phyloP scores from a whole-genome alignment of 306 rosid genomes.

The Aeschynomene evenia region DNA sequence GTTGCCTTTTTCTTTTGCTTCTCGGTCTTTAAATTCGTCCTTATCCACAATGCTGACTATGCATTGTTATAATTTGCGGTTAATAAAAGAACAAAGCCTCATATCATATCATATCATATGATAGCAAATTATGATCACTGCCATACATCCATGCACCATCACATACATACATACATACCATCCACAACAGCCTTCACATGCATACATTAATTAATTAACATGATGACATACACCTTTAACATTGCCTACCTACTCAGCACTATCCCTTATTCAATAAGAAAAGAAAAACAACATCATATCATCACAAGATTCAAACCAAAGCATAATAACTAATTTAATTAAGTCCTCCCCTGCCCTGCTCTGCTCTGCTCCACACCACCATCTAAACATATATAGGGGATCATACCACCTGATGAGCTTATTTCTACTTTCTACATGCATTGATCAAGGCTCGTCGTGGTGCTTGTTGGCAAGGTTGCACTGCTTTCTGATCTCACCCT shows the following conservation, averaged over 20 bases:
- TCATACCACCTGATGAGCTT: no score
- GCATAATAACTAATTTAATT: slow-evolving; percentile 11
- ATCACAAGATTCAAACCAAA: slow-evolving; percentile 24
- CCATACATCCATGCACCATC: slow-evolving; percentile 31
- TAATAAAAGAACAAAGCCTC: neutral
- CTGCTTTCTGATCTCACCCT: slow-evolving; percentile 91
- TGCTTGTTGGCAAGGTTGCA: slow-evolving; percentile 85
- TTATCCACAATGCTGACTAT: neutral
- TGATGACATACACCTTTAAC: neutral
- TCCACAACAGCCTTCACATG: slow-evolving; percentile 30
- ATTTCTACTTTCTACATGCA: slow-evolving; percentile 37
- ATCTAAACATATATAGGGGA: neutral
- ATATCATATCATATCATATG: neutral
- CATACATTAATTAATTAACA: slow-evolving; percentile 31
- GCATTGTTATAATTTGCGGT: no score
- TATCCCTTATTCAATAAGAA: slow-evolving; percentile 20
- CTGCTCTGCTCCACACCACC: slow-evolving; percentile 3
- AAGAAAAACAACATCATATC: neutral
- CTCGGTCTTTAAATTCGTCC: neutral
- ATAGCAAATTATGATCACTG: slow-evolving; percentile 4
- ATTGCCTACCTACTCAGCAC: slow-evolving; percentile 20
- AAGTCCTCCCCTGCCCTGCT: neutral
- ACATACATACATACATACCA: slow-evolving; percentile 4
- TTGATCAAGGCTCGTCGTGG: slow-evolving; percentile 43
- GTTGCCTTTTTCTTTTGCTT: neutral